phyloP scores from a whole-genome alignment of 169 alveolate species.

The Babesia divergens region DNA sequence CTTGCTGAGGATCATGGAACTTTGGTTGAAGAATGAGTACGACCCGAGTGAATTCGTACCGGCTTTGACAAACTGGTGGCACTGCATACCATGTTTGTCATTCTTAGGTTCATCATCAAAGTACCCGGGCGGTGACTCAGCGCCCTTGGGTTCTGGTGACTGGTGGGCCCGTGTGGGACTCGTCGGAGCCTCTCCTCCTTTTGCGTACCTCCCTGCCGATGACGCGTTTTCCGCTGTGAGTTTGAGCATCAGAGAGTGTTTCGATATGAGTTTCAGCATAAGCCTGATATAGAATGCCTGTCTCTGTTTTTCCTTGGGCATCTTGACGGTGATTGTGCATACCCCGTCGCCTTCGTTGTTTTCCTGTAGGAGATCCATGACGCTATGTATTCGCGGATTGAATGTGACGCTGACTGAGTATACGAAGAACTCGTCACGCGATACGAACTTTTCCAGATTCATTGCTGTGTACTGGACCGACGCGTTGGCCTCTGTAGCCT shows the following conservation, averaged over 20 bases:
- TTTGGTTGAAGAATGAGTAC: constrained; percentile 61
- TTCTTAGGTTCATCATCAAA: constrained; percentile 49
- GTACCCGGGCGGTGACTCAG: constrained; percentile 49
- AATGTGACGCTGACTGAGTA: constrained; percentile 54
- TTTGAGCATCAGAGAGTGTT: constrained; percentile 36
- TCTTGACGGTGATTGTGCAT: constrained; percentile 62
- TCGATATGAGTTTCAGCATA: constrained; percentile 46
- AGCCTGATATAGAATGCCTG: constrained; percentile 44
- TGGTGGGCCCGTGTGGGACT: background rate
- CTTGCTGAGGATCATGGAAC: constrained; percentile 52
- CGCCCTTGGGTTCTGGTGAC: constrained; percentile 2
- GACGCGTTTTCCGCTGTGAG: constrained; percentile 28
- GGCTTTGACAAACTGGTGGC: constrained; percentile 14
- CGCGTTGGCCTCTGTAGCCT: constrained; percentile 8
- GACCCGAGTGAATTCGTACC: constrained; percentile 22
- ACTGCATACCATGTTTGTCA: constrained; percentile 7
- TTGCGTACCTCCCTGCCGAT: background rate
- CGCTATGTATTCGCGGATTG: constrained; percentile 29
- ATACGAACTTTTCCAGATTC: constrained; percentile 35
- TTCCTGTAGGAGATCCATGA: constrained; percentile 16
- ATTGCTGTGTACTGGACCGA: constrained; percentile 11
- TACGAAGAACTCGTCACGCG: constrained; percentile 59
- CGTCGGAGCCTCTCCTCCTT: background rate
- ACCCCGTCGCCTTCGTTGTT: constrained; percentile 61
- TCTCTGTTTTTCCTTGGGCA: constrained; percentile 46